Evolutionary conservation across 768 basidiomycete species (phyloP).

Genomic region (Sistotremastrum suecicum): DNA sequence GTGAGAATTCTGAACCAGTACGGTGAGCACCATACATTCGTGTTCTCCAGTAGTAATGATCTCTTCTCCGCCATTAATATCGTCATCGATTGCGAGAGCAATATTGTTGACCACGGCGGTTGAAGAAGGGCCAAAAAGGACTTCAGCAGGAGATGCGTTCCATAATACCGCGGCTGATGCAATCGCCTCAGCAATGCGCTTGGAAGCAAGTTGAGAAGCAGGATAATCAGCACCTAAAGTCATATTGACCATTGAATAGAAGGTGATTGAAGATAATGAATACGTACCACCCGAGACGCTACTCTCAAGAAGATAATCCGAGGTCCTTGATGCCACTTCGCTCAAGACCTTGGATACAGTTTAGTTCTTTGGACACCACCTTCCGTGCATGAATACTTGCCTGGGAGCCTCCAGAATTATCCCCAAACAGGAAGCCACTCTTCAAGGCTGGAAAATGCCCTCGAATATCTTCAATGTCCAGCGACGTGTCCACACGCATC

Average conservation of each 20-base stretch:
- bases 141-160: constrained; percentile 12
- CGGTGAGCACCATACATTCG: constrained; percentile 9
- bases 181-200: constrained; percentile 7
- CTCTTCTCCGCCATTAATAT: constrained; percentile 13
- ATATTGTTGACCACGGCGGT: constrained; percentile 15
- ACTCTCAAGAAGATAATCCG: constrained; percentile 13
- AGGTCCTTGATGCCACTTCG: constrained; percentile 10
- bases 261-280: neutral
- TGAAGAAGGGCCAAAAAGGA: constrained; percentile 14
- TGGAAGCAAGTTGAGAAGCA: constrained; percentile 10
- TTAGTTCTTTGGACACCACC: neutral
- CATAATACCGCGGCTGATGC: constrained; percentile 13
- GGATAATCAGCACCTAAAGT: constrained; percentile 14
- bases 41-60: constrained; percentile 16
- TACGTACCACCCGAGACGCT: constrained; percentile 10
- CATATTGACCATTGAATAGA: neutral
- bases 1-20: neutral
- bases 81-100: constrained; percentile 9
- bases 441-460: constrained; percentile 14
- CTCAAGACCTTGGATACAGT: constrained; percentile 8
- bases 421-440: constrained; percentile 13
- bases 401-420: constrained; percentile 18
- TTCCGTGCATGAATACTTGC: neutral
- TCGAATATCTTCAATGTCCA: constrained; percentile 8
- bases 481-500: neutral